Evolutionary conservation across 805 yeast species (phyloP), one percentile per base, ranked within the genome.

Genomic region (Kodamaea leandrae): DNA sequence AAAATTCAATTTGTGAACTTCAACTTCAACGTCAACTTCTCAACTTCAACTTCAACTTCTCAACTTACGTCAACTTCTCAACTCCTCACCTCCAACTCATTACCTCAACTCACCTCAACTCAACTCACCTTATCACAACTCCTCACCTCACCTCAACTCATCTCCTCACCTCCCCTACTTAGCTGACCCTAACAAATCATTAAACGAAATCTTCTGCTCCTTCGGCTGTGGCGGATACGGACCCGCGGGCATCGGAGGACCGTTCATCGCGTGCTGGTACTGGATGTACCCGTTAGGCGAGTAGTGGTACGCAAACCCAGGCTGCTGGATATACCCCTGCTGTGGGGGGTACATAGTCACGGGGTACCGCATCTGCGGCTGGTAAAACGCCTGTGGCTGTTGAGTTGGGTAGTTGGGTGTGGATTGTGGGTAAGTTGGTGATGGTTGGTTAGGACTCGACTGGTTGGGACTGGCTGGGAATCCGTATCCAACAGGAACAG

Each of bases 201-300:
- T 63, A 37, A 69, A 69, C 17, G 66, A 56, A 40, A 69, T 68
- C 52, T 60, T 63, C 39, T 66, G 72, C 12, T 69, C 72, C 18
- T 50, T 39, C 10, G 23, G 36, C 4, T 18, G 17, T 9, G 28
- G 35, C 19, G 42, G 36, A 14, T 7, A 21, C 14, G 36, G 21
- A 15, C 10, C 38, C 5, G 36, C 44, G 33, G 15, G 19, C 33
- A 29, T 33, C 9, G 48, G 49, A 17, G 52, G 51, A 17, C 41
- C 33, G 9, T 27, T 30, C 13, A 8, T 25, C 8, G 37, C 33
- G 33, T 62, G 55, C 37, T 53, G 61, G 42, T 57, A 61, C 42
- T 61, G 60, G 27, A 61, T 59, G 41, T 54, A 60, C 4, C 67
- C 68, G 36, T 58, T 67, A 4, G 62, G 66, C 13, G 56, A 48